Evolutionary conservation across 208 protist genomes (phyloP).

Genomic region (Trichomonas gallinae): DNA sequence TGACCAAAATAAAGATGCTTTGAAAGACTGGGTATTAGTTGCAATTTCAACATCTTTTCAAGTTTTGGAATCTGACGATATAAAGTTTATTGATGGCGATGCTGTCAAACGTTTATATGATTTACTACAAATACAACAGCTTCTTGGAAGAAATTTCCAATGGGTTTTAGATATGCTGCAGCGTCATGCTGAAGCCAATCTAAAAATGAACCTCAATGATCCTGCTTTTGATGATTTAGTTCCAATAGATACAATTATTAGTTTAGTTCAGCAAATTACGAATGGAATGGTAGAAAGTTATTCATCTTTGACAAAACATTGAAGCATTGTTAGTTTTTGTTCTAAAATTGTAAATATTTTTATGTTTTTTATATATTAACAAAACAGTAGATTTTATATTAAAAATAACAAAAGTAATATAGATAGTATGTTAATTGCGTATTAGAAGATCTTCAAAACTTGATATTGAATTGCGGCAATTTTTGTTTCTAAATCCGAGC

Average conservation of each 20-base stretch:
- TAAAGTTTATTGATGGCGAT: not conserved
- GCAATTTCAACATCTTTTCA: not conserved
- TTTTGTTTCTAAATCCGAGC: not conserved
- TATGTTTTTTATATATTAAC: too few relatives aligned
- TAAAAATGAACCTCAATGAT: slow-evolving; percentile 8
- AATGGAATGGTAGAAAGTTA: not conserved
- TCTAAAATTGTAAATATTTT: too few relatives aligned
- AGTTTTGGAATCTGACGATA: not conserved
- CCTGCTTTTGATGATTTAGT: slow-evolving; percentile 8
- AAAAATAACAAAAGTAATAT: too few relatives aligned
- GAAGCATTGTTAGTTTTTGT: not conserved
- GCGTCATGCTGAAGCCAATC: not conserved
- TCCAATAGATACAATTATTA: not conserved
- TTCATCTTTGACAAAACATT: not conserved
- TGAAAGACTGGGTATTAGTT: not conserved
- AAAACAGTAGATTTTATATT: too few relatives aligned
- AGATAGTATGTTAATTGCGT: too few relatives aligned
- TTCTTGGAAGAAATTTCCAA: not conserved
- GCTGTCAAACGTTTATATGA: not conserved
- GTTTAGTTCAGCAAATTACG: not conserved
- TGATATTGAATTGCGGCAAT: not conserved
- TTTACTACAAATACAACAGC: not conserved
- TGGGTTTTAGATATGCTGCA: slow-evolving; percentile 17
- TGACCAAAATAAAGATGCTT: not conserved
- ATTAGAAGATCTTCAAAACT: not conserved